Conservation (phyloP, 2,329 filamentous ascomycete species). For the Rutstroemia sp. region DNA sequence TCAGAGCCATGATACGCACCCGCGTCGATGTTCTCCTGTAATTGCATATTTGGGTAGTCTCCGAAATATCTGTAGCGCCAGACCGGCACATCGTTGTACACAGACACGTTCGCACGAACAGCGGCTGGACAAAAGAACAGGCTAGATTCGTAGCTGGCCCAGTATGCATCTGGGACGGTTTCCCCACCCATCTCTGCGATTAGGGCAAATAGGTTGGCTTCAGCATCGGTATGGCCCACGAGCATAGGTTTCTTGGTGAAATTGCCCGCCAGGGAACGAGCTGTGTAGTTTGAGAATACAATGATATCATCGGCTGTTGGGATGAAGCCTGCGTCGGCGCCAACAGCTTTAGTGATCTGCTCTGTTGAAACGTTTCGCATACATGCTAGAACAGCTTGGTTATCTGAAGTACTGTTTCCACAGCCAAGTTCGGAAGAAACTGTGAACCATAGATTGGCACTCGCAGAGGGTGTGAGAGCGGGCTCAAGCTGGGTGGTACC, state of each 20-base stretch:
- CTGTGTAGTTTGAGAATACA: conserved; percentile 26
- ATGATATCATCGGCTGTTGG: conserved; percentile 25
- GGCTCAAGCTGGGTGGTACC: conserved; percentile 25
- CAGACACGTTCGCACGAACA: conserved; percentile 22
- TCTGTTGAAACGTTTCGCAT: conserved; percentile 22
- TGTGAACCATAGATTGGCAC: conserved; percentile 22
- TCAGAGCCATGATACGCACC: conserved; percentile 32
- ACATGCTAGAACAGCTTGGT: conserved; percentile 20
- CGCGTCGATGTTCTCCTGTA: conserved; percentile 18
- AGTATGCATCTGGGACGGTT: conserved; percentile 21
- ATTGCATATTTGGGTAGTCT: conserved; percentile 30
- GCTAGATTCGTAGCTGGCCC: conserved; percentile 24
- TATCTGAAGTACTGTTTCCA: conserved; percentile 20
- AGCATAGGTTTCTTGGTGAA: conserved; percentile 23
- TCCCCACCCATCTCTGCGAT: conserved; percentile 18
- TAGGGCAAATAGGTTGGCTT: conserved; percentile 25
- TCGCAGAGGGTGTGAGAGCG: conserved; percentile 15
- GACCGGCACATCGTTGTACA: conserved; percentile 26
- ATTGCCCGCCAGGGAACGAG: conserved; percentile 11
- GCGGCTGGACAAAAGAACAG: conserved; percentile 31
- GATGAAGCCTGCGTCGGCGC: conserved; percentile 18
- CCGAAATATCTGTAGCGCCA: conserved; percentile 36
- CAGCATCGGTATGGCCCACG: conserved; percentile 30
- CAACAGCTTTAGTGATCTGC: conserved; percentile 10
- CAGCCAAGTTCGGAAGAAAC: conserved; percentile 23